These are phyloP conservation scores for Mortierella alpina DNA, from an alignment of 192 early-diverging fungal genomes.

Conservation along the genomic window DNA sequence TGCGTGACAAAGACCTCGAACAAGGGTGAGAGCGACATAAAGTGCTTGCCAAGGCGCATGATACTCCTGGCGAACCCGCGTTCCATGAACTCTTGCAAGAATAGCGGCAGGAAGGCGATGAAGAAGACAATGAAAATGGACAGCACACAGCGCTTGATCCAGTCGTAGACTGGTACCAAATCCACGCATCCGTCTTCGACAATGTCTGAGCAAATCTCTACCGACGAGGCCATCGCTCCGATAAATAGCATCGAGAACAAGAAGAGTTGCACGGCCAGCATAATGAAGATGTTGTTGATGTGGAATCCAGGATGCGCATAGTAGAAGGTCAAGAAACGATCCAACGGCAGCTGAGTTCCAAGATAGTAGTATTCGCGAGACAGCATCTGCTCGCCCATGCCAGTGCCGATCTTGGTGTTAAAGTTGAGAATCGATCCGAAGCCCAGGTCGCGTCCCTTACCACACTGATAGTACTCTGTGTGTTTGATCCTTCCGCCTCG, in stretches of 20 bases:
- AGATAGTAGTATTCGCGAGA: constrained; percentile 94
- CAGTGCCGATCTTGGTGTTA: constrained; percentile 90
- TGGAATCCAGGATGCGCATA: constrained; percentile 92
- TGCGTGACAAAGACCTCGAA: constrained; percentile 91
- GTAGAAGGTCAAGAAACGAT: constrained; percentile 89
- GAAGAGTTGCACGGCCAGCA: constrained; percentile 84
- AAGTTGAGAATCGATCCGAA: constrained; percentile 92
- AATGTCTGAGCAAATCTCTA: constrained; percentile 66
- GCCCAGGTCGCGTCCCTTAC: constrained; percentile 90
- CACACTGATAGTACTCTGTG: constrained; percentile 91
- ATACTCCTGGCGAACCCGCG: constrained; percentile 80
- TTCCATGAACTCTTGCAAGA: constrained; percentile 86
- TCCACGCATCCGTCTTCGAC: constrained; percentile 78
- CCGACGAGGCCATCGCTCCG: constrained; percentile 73
- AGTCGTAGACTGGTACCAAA: constrained; percentile 78
- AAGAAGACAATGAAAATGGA: constrained; percentile 86
- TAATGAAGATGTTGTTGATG: constrained; percentile 90
- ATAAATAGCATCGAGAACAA: constrained; percentile 83
- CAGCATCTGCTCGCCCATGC: constrained; percentile 94
- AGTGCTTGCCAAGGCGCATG: constrained; percentile 80
- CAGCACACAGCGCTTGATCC: constrained; percentile 85
- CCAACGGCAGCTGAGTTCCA: constrained; percentile 84
- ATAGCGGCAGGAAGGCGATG: constrained; percentile 84
- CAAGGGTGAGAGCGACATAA: constrained; percentile 83
- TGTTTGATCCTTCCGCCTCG: constrained; percentile 91